These are phyloP conservation scores for Rhizopogon rudus DNA, from an alignment of 768 basidiomycete genomes.

Conservation along the genomic window DNA sequence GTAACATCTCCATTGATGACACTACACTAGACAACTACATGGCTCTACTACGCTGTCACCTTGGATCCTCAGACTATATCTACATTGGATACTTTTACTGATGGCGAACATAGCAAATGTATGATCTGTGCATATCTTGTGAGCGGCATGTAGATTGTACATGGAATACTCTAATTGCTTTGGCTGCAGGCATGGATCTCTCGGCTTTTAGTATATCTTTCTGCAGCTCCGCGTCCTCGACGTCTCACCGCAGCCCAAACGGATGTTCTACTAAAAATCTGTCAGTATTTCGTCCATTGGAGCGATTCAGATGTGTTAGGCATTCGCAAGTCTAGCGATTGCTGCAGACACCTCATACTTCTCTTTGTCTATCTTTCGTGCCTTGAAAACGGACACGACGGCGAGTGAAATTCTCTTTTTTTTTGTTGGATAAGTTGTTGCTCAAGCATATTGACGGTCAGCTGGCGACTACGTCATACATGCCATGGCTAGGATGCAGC, in stretches of 20 bases:
- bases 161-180: not conserved
- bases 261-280: conserved; percentile 15
- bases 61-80: not conserved
- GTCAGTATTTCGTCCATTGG: conserved; percentile 17
- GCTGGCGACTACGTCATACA: not conserved
- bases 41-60: conserved; percentile 37
- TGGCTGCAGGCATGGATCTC: conserved; percentile 13
- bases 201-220: conserved; percentile 18
- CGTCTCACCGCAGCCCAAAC: conserved; percentile 14
- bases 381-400: conserved; percentile 12
- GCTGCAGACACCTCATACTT: conserved; percentile 22
- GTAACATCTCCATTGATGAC: conserved; percentile 1
- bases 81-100: not conserved
- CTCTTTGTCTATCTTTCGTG: conserved; percentile 20
- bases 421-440: not conserved
- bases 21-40: conserved; percentile 46
- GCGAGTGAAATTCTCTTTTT: conserved; percentile 11
- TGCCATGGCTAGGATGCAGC: not conserved
- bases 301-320: conserved; percentile 18
- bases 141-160: not conserved
- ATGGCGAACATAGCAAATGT: not conserved
- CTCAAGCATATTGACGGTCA: not conserved
- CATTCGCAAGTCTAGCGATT: conserved; percentile 23
- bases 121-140: not conserved
- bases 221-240: conserved; percentile 5